Evolutionary conservation across 805 yeast genomes (phyloP).

Genomic region (Yamadazyma olivae): DNA sequence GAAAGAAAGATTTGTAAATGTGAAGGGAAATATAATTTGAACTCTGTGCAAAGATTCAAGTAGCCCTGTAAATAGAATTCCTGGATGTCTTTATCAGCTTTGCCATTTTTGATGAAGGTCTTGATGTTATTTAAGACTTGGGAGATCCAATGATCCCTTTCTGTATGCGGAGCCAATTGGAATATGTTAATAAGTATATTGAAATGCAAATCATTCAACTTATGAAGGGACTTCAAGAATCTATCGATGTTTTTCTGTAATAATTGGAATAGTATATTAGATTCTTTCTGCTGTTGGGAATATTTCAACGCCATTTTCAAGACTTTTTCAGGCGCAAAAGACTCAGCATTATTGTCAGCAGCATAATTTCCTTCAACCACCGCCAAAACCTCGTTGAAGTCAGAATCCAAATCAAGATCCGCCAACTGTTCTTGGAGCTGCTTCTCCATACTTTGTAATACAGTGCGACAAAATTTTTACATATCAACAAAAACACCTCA

Average conservation of each 20-base stretch:
- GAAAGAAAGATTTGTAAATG: constrained; percentile 20
- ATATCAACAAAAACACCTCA: background rate
- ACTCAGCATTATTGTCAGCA: no score
- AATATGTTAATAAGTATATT: constrained; percentile 14
- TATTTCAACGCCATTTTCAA: no score
- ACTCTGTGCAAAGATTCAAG: constrained; percentile 17
- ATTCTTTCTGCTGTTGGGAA: constrained; percentile 11
- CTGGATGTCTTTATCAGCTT: constrained; percentile 2
- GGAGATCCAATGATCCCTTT: constrained; percentile 1
- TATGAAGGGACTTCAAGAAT: constrained; percentile 14
- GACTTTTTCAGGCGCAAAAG: no score
- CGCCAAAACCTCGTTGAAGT: no score
- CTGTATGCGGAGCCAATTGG: constrained; percentile 1
- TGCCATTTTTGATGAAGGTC: constrained; percentile 4
- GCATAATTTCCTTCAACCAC: no score
- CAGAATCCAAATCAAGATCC: no score
- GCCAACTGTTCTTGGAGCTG: no score
- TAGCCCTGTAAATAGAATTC: constrained; percentile 17
- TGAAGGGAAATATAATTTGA: constrained; percentile 14
- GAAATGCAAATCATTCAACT: constrained; percentile 15
- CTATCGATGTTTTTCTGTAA: constrained; percentile 15
- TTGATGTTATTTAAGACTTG: constrained; percentile 9
- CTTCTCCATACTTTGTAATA: no score
- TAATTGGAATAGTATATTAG: constrained; percentile 13
- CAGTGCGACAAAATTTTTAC: no score